Evolutionary conservation across 2,329 filamentous ascomycete species (phyloP).

Genomic region (Hypocrella siamensis): DNA sequence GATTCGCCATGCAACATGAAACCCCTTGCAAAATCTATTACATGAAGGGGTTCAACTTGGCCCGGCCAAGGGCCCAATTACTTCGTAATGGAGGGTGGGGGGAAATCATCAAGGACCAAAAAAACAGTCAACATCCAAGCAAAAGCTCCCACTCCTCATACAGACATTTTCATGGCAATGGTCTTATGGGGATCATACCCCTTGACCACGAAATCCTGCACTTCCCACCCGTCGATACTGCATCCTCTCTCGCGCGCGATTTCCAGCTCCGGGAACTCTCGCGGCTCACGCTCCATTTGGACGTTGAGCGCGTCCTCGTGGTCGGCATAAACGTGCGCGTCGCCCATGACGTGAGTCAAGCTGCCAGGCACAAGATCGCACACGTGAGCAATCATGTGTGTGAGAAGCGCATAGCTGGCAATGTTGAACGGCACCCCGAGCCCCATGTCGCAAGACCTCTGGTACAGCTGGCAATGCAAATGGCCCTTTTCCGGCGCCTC

Average conservation of each 20-base stretch:
- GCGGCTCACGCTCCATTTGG: conserved; percentile 68
- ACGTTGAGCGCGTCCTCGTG: conserved; percentile 75
- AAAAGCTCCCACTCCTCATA: conserved; percentile 25
- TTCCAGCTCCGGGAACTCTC: conserved; percentile 62
- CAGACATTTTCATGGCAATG: conserved; percentile 98
- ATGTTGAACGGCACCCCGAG: conserved; percentile 97
- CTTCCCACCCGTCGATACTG: conserved; percentile 78
- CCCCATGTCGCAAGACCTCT: conserved; percentile 92
- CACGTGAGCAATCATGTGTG: conserved; percentile 85
- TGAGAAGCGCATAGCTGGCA: conserved; percentile 81
- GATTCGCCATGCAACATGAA: too few relatives aligned
- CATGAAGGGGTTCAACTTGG: too few relatives aligned
- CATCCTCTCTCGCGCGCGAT: conserved; percentile 54
- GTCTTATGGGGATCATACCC: conserved; percentile 83
- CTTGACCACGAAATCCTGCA: conserved; percentile 74
- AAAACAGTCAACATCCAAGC: not conserved
- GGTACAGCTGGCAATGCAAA: conserved; percentile 80
- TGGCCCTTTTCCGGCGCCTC: conserved; percentile 39
- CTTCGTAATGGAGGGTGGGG: too few relatives aligned
- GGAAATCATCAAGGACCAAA: too few relatives aligned
- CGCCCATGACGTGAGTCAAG: conserved; percentile 90
- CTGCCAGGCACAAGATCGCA: conserved; percentile 73
- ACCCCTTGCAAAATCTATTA: too few relatives aligned
- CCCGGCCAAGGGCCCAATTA: too few relatives aligned
- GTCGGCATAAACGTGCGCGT: conserved; percentile 92